Evolutionary conservation across 108 stramenopile genomes (phyloP), one percentile per base, ranked within the genome.

Genomic region (Ochromonas danica): DNA sequence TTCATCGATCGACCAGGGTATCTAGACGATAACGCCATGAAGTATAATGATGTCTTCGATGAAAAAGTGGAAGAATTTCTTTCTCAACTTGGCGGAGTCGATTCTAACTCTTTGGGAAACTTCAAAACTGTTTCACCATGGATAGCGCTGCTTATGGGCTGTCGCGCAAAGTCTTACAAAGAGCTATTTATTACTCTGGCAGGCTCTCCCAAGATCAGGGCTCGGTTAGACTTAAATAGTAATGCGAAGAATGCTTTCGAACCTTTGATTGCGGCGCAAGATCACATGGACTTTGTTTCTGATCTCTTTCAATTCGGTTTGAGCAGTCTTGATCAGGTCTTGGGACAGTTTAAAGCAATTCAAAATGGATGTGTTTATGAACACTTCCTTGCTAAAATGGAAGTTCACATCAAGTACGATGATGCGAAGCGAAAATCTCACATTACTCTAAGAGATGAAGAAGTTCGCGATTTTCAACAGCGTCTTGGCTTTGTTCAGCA

Each of bases 1-100:
- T 40, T 70, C 36, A 22, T 31, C 17, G 40, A 38, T 31, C 10
- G 33, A 14, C 10, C 10, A 10, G 10, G 14, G 40, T 70, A 40
- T 22, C 14, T 70, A 31, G 36, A 14, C 17, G 67, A 38, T 22
- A 22, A 70, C 17, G 67, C 22, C 17, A 10, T 10, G 14, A 31
- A 31, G 10, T 70, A 70, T 40, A 70, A 31, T 70, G 14, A 22
- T 40, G 22, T 70, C 17, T 70, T 70, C 22, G 40, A 17, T 10
- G 40, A 70, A 17, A 70, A 70, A 31, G 67, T 70, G 14, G 67
- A 70, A 10, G 67, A 70, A 17, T 70, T 70, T 70, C 67, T 70
- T 31, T 10, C 14, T 70, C 14, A 70, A 22, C 22, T 70, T 14
- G 40, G 22, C 33, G 67, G 67, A 31, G 67, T 31, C 10, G 67